Percentiles rank a stretch among this genome's conserved stretches.
These are phyloP conservation scores for Triangularia verruculosa DNA, from an alignment of 2,329 filamentous ascomycete species.

Conservation along the genomic window DNA sequence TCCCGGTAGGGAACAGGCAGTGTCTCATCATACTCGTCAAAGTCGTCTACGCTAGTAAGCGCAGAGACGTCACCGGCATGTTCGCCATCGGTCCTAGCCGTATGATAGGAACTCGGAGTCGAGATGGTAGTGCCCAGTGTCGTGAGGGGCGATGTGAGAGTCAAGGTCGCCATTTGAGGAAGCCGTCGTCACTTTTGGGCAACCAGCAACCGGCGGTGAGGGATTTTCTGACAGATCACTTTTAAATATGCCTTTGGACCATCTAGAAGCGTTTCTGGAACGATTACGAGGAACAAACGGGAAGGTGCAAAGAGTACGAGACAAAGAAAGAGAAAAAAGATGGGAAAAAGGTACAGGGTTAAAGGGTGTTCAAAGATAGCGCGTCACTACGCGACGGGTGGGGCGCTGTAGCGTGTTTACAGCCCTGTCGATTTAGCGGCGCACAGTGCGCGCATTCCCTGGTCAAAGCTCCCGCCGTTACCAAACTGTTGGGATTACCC, in stretches of 20 bases:
- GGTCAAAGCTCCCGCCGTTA: neutral
- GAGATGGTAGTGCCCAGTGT: conserved; percentile 20
- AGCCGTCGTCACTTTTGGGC: neutral
- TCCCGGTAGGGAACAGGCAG: conserved; percentile 43
- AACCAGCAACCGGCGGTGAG: neutral
- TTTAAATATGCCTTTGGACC: neutral
- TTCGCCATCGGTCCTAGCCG: conserved; percentile 13
- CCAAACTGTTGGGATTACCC: neutral
- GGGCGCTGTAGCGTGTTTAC: neutral
- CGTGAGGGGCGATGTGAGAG: conserved; percentile 23
- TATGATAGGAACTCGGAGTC: conserved; percentile 25
- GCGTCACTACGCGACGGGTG: neutral
- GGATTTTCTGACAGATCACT: neutral
- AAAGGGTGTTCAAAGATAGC: neutral
- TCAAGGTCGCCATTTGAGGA: conserved; percentile 14
- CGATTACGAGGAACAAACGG: neutral
- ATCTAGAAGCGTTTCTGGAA: neutral
- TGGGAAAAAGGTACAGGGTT: neutral
- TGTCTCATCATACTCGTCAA: neutral
- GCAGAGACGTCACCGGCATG: conserved; percentile 18
- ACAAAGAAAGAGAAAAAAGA: neutral
- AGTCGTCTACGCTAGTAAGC: conserved; percentile 21
- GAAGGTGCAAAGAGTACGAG: neutral
- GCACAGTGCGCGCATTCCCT: neutral
- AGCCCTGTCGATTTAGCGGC: neutral